These are phyloP conservation scores for Collybiopsis confluens DNA, from an alignment of 768 basidiomycete species.

Conservation along the genomic window DNA sequence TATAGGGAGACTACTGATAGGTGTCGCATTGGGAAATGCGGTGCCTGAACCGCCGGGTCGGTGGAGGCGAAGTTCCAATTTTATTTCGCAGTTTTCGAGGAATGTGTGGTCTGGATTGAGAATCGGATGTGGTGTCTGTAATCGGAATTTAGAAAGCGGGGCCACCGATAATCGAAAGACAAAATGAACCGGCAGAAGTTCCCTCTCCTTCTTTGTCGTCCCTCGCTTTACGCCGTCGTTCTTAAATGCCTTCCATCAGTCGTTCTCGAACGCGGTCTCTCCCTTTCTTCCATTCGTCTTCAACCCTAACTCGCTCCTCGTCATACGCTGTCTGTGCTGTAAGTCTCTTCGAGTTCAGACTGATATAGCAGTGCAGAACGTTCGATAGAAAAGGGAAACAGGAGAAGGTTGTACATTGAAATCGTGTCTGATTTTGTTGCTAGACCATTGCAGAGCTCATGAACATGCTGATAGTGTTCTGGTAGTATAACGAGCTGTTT, in stretches of 20 bases:
- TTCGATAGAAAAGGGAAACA: constrained; percentile 72
- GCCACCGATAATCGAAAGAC: neutral
- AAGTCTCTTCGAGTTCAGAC: constrained; percentile 61
- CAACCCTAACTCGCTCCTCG: constrained; percentile 74
- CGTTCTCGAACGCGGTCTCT: constrained; percentile 73
- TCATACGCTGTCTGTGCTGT: constrained; percentile 68
- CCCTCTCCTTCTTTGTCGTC: constrained; percentile 91
- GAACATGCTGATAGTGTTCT: constrained; percentile 60
- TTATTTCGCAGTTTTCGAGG: constrained; percentile 85
- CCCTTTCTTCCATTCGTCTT: constrained; percentile 78
- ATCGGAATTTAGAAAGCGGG: constrained; percentile 2
- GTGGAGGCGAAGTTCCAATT: constrained; percentile 71
- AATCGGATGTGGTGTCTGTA: constrained; percentile 67
- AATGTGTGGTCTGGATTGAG: constrained; percentile 73
- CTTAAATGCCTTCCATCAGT: constrained; percentile 80
- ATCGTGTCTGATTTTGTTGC: constrained; percentile 64
- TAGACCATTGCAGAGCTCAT: constrained; percentile 57
- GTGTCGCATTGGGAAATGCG: constrained; percentile 31
- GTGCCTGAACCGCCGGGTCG: constrained; percentile 42
- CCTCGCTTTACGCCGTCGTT: constrained; percentile 69
- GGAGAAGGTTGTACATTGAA: constrained; percentile 62
- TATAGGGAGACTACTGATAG: constrained; percentile 49
- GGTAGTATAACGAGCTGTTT: constrained; percentile 53
- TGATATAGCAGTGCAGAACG: constrained; percentile 72
- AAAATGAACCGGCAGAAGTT: constrained; percentile 55